phyloP scores from a whole-genome alignment of 139 green algal genomes.

The Coelastrella sp. region DNA sequence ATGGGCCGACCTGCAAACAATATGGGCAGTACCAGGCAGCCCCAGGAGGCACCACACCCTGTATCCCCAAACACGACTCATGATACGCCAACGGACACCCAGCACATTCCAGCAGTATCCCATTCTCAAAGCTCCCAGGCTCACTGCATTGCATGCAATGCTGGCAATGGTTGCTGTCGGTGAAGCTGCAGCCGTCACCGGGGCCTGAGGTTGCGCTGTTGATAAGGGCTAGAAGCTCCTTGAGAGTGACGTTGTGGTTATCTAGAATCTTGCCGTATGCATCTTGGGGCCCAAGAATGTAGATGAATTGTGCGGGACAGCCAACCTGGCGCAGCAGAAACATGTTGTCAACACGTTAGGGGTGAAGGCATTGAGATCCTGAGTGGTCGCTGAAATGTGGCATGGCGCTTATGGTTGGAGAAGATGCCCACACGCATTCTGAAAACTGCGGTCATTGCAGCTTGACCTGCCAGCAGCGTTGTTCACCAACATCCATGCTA shows the following conservation, averaged over 20 bases:
- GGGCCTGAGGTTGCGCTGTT: neutral
- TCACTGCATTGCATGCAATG: neutral
- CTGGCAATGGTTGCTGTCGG: neutral
- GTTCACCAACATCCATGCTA: too few relatives aligned
- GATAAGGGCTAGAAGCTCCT: neutral
- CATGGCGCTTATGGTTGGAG: too few relatives aligned
- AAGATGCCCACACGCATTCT: too few relatives aligned
- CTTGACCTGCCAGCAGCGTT: too few relatives aligned
- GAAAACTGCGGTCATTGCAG: too few relatives aligned
- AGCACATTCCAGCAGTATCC: neutral
- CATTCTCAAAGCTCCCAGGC: neutral
- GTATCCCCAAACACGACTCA: neutral
- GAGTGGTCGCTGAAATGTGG: neutral
- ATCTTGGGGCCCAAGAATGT: neutral
- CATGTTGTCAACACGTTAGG: neutral
- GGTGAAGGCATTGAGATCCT: neutral
- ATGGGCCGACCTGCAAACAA: neutral
- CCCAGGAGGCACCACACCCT: neutral
- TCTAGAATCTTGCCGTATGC: neutral
- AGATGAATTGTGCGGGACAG: neutral
- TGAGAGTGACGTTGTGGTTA: constrained; percentile 7
- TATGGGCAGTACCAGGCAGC: neutral
- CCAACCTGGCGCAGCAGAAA: neutral
- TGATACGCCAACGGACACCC: neutral
- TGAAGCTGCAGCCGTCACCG: neutral